Evolutionary conservation across 2,329 filamentous ascomycete genomes (phyloP), one percentile per base, ranked within the genome.

Genomic region (Paraconiothyrium brasiliense): DNA sequence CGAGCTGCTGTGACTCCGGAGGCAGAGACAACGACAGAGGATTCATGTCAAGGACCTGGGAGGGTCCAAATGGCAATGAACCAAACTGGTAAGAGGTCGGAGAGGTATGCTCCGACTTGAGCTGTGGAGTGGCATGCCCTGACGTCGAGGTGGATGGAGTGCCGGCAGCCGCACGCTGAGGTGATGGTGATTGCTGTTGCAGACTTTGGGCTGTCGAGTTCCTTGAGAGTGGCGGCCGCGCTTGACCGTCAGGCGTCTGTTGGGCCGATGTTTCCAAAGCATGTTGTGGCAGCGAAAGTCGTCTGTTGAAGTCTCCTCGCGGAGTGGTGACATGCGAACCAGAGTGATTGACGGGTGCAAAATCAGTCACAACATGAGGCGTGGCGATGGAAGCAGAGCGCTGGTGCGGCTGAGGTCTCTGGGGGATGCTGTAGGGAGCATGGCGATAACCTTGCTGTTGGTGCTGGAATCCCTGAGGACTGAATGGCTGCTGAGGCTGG

Each of bases 1-100:
- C 76, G 20, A 87, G 76, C 68, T 85, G 83, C 70, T 87, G 85
- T 1, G 84, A 80, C 65, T 87, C 83, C 4, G 81, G 73, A 24
- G 86, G 84, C 24, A 87, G 73, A 3, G 81, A 77, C 44, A 82
- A 81, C 2, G 82, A 83, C 57, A 87, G 77, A 10, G 84, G 83
- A 46, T 78, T 79, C 49, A 76, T 71, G 60, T 71, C 72, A 24
- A 78, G 47, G n/a, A 72, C 65, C 56, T 75, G 74, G 9, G 71
- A 69, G 27, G 60, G 59, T 4, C 68, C 71, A 43, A 66, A 69
- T 0, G 71, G 60, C 16, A 65, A 66, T 1, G 70, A 65, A 10
- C 20, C 13, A 24, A 60, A 59, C 13, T 54, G 32, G 37, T 41
- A 58, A 10, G 32, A 35, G 9, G 48, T 46, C 8, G 61, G 61